Conservation (phyloP, 208 protist genomes). For the Trypanosoma scelopori region DNA sequence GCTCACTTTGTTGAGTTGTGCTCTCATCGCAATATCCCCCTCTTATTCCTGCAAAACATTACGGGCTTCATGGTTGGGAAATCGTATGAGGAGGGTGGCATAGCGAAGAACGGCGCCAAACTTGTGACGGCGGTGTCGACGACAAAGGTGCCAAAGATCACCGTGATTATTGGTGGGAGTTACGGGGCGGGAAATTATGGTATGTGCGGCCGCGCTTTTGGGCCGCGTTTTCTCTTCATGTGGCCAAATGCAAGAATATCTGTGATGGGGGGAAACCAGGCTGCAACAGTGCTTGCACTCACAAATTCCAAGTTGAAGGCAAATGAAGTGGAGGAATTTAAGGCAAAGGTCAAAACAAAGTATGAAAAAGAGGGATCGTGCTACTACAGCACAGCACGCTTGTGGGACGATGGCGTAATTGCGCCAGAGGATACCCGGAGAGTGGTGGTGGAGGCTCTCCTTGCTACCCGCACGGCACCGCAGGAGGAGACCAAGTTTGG, state of each 20-base stretch:
- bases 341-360: constrained; percentile 73
- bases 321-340: constrained; percentile 70
- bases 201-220: constrained; percentile 95
- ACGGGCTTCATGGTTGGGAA: constrained; percentile 93
- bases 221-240: constrained; percentile 94
- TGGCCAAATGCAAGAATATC: constrained; percentile 96
- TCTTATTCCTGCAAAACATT: constrained; percentile 98
- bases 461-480: constrained; percentile 63
- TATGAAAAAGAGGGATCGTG: constrained; percentile 93
- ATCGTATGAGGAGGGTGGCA: constrained; percentile 93
- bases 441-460: constrained; percentile 88
- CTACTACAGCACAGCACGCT: constrained; percentile 92
- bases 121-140: constrained; percentile 94
- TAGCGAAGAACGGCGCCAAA: constrained; percentile 97
- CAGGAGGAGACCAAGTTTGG: constrained; percentile 79
- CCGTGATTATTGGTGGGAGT: constrained; percentile 94
- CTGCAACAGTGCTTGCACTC: constrained; percentile 87
- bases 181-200: constrained; percentile 98
- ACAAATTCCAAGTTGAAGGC: constrained; percentile 60
- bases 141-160: constrained; percentile 95
- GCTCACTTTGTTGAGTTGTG: constrained; percentile 97
- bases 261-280: constrained; percentile 97
- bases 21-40: constrained; percentile 91
- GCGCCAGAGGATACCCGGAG: constrained; percentile 83
- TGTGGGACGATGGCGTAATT: constrained; percentile 98